Conservation (phyloP, 1,284 basidiomycete genomes). For the Hymenochaete sp. region DNA sequence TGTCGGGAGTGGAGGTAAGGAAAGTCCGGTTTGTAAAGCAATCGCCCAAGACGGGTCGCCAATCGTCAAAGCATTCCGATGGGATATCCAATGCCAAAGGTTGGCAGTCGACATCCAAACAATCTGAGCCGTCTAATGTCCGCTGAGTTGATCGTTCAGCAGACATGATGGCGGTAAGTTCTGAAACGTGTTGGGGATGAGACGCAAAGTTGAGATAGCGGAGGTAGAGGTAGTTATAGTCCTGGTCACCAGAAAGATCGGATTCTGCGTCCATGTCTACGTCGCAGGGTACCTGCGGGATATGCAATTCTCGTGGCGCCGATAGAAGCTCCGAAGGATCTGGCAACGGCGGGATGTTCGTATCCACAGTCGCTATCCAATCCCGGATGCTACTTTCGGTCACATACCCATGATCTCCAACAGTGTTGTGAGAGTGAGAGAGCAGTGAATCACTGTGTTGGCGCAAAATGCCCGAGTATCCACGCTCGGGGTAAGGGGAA, state of each 20-base stretch:
- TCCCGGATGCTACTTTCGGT: conserved; percentile 1
- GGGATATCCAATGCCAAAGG: conserved; percentile 1
- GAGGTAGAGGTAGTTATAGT: no score
- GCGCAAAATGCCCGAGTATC: neutral
- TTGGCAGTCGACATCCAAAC: no score
- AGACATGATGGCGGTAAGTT: no score
- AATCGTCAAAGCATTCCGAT: neutral
- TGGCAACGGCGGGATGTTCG: conserved; percentile 7
- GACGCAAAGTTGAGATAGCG: no score
- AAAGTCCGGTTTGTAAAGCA: no score
- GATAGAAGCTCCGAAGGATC: conserved; percentile 8
- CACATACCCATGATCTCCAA: neutral
- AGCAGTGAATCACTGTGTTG: neutral
- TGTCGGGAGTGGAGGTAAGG: conserved; percentile 2
- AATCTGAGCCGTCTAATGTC: neutral
- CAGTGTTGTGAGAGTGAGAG: conserved; percentile 1
- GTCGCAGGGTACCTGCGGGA: conserved; percentile 8
- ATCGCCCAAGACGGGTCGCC: no score
- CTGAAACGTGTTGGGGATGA: neutral
- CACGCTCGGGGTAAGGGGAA: conserved; percentile 3
- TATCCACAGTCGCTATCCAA: conserved; percentile 10
- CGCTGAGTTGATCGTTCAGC: neutral
- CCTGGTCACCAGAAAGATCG: neutral
- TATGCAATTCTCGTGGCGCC: no score
- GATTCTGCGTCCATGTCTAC: conserved; percentile 6